Base-by-base conservation (phyloP, 305 asterid genomes). In the Solanum hybrid region DNA sequence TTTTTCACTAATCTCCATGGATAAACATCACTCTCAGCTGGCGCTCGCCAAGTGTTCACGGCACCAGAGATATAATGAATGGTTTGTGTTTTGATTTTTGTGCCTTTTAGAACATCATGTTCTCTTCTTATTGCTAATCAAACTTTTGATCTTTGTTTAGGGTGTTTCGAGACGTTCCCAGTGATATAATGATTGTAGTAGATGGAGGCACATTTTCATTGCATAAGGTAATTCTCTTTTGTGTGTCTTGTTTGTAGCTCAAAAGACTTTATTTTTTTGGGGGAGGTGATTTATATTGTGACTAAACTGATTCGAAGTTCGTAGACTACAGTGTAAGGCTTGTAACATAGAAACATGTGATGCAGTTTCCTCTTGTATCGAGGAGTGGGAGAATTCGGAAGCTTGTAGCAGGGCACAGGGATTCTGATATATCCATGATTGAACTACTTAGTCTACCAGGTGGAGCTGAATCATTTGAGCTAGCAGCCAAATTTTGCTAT, bases 331-430 rank as follows among this genome's bases (percentile, higher is more conserved):
- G 80, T 78, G 20, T 51, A 51, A 90, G 22, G 41, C 34, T 33
- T 36, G 70, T 92, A 31, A 88, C 41, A 34, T 32, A 17, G 90
- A 65, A 24, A 39, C 45, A 73, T 78, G 89, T 61, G 80, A 31
- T 92, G 94, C 97, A 97, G 99, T 97, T 96, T 89, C 99, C 98
- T 86, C 96, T 97, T 8, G 99, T 96, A 88, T 96, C 99, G 4
- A 93, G 98, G 84, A 96, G 99, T 91, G 99, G 99, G 36, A 92
- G 97, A 90, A 93, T 97, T 85, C 92, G 98, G 31, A 97, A 96
- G 89, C 88, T 96, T 91, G 95, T 96, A 9, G 94, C 98, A 26
- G 99, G 96, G 88, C 96, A 93, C 91, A 87, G 97, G 31, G 96
- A 94, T 90, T 92, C 98, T 3, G 98, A 93, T 77, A 90, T 94